Evolutionary conservation across 2,329 filamentous ascomycete species (phyloP).

Genomic region (Penicillium fuscoglaucum): DNA sequence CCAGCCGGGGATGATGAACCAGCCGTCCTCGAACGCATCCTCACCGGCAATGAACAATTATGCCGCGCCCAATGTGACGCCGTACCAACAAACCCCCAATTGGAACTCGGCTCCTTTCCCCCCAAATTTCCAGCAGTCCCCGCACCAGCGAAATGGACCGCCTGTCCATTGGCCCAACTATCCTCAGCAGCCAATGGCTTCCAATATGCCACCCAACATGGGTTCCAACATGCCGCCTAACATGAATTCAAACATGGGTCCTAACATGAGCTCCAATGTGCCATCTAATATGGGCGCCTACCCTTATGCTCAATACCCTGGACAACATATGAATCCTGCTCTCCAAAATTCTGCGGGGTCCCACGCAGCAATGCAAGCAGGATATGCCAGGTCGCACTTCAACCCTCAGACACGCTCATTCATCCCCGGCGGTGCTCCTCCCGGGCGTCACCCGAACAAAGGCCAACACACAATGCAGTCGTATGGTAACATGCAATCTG

Average conservation of each 20-base stretch:
- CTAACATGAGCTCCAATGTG: slow-evolving; percentile 39
- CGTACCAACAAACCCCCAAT: slow-evolving; percentile 34
- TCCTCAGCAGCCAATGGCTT: slow-evolving; percentile 29
- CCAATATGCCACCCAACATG: slow-evolving; percentile 37
- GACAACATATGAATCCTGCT: slow-evolving; percentile 55
- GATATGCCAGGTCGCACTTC: slow-evolving; percentile 80
- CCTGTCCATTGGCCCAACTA: slow-evolving; percentile 43
- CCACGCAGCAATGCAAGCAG: slow-evolving; percentile 81
- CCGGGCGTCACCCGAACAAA: slow-evolving; percentile 37
- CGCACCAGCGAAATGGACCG: slow-evolving; percentile 41
- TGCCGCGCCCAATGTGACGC: slow-evolving; percentile 33
- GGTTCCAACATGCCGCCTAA: slow-evolving; percentile 30
- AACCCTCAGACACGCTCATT: slow-evolving; percentile 95
- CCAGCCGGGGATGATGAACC: slow-evolving; percentile 40
- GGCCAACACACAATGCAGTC: slow-evolving; percentile 31
- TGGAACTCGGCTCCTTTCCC: slow-evolving; percentile 40
- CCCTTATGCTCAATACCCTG: slow-evolving; percentile 75
- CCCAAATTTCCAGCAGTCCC: slow-evolving; percentile 34
- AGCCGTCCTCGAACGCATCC: slow-evolving; percentile 39
- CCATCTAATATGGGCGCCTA: slow-evolving; percentile 60
- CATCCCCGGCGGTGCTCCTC: slow-evolving; percentile 61
- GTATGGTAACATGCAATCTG: slow-evolving; percentile 27
- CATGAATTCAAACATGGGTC: slow-evolving; percentile 48
- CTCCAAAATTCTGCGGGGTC: slow-evolving; percentile 72
- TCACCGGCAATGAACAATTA: slow-evolving; percentile 42